Conservation (phyloP, 306 rosid genomes). For the Mucuna pruriens region DNA sequence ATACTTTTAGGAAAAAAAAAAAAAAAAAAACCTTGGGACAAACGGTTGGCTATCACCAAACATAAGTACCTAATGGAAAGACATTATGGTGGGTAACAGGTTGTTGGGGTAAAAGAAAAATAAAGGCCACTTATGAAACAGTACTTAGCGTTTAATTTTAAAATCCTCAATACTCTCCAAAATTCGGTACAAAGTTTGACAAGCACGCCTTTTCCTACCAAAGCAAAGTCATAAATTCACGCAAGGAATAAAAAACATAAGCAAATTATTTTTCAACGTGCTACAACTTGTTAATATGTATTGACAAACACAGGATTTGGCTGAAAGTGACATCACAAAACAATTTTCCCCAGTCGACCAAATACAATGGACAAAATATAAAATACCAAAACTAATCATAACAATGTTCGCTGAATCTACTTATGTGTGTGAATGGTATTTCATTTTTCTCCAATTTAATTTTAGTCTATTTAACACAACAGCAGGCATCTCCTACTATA, state of each 20-base stretch:
- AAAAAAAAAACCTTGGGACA: too few relatives aligned
- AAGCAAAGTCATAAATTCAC: constrained; percentile 5
- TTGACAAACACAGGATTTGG: neutral
- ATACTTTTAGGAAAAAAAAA: too few relatives aligned
- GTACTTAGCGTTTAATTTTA: neutral
- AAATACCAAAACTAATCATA: neutral
- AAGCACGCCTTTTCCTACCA: neutral
- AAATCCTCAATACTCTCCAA: neutral
- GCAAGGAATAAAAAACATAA: neutral
- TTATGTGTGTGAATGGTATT: neutral
- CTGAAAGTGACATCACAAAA: neutral
- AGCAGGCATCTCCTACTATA: too few relatives aligned
- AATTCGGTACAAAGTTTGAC: neutral
- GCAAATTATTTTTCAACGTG: neutral
- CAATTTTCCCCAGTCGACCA: neutral
- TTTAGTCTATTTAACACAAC: too few relatives aligned
- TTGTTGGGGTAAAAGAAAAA: neutral
- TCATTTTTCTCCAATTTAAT: neutral
- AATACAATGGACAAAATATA: neutral
- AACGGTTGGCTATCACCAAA: too few relatives aligned
- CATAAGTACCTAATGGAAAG: neutral
- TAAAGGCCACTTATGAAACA: neutral
- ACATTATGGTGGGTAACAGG: neutral
- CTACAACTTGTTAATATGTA: neutral
- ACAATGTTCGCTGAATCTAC: neutral